Conservation (phyloP, 1,139 yeast genomes). For the Suhomyces atakaporum region DNA sequence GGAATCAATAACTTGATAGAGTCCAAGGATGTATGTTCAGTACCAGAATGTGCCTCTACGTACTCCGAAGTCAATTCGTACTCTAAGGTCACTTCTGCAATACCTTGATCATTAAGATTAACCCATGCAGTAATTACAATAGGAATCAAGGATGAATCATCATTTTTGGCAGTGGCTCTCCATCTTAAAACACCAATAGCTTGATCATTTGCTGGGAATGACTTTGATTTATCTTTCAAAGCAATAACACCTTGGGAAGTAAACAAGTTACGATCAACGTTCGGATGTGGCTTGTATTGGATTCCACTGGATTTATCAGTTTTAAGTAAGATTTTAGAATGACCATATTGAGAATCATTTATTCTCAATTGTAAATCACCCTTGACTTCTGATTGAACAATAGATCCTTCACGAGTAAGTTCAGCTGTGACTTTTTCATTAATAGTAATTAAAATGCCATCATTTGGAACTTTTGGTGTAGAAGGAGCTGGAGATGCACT, state of each 20-base stretch:
- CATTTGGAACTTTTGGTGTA: conserved; percentile 49
- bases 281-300: conserved; percentile 93
- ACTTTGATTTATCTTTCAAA: conserved; percentile 72
- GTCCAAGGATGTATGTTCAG: conserved; percentile 46
- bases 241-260: conserved; percentile 59
- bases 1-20: conserved; percentile 71
- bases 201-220: conserved; percentile 91
- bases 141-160: conserved; percentile 64
- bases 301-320: conserved; percentile 51
- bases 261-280: conserved; percentile 80
- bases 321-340: conserved; percentile 61
- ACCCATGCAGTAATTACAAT: conserved; percentile 86
- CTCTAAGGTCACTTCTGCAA: conserved; percentile 80
- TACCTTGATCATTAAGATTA: conserved; percentile 54
- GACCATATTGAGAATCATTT: conserved; percentile 68
- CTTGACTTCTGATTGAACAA: conserved; percentile 74
- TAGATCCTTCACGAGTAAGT: conserved; percentile 81
- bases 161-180: conserved; percentile 68
- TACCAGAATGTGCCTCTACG: conserved; percentile 27
- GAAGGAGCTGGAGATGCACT: conserved; percentile 29
- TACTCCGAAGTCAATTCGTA: conserved; percentile 63
- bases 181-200: conserved; percentile 90
- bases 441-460: conserved; percentile 77
- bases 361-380: conserved; percentile 91
- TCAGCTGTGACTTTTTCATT: conserved; percentile 79